Evolutionary conservation across 164 flowering plant species (phyloP), one percentile per base, ranked within the genome.

Genomic region (Kalanchoe fedtschenkoi): DNA sequence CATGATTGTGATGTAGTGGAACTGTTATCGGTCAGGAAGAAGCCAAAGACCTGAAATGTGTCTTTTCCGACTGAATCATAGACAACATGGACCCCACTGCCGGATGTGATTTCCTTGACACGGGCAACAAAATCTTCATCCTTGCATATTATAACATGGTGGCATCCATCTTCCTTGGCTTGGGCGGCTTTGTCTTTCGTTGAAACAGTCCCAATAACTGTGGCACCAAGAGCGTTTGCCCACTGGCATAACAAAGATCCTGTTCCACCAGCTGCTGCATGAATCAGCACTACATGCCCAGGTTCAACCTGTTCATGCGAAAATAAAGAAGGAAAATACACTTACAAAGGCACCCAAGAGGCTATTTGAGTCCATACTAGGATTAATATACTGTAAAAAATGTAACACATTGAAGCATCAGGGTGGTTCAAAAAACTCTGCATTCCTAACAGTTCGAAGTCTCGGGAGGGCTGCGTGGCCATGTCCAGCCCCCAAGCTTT

Each of bases 211-310:
- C 98, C 96, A 66, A 92, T 87, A 13, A 92, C 96, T 57, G 89
- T 89, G 60, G 98, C 98, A 59, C 92, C 95, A 53, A 89, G 87
- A 34, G 92, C 83, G 65, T 76, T 84, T 32, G 91, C 96, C 95
- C 96, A 89, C 62, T 92, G 96, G 81, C 96, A 89, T 56, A 92
- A 66, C 24, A 91, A 69, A 54, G 92, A 89, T 24, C 98, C 98
- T 65, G 82, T 85, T 63, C 98, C 98, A 63, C 96, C 98, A 66
- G 98, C 98, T 71, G 98, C 96, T 33, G 96, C 96, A 72, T 92
- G 98, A 58, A 92, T 80, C 65, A 92, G 88, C 60, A 89, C 70
- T n/a, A 79, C 81, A 67, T 87, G 95, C 22, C 91, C 89, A 44
- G 75, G 64, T 76, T 86, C 89, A 67, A 92, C 95, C 96, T 89